Evolutionary conservation across 352 stramenopile species (phyloP).

Genomic region (Phytophthora fragariae): DNA sequence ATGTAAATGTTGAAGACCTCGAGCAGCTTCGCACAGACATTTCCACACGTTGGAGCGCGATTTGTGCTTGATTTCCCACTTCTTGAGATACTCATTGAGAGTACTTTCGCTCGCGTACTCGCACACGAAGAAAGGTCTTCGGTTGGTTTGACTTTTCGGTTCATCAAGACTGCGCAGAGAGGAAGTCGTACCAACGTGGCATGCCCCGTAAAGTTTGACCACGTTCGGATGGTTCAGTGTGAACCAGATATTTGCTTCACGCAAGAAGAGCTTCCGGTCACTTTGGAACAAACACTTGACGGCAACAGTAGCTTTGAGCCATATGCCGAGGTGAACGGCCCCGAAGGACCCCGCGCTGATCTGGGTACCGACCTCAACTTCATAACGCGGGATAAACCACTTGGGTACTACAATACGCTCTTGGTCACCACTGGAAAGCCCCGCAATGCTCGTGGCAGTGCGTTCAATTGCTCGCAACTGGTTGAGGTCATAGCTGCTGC

Average conservation of each 20-base stretch:
- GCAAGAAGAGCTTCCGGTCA: conserved; percentile 39
- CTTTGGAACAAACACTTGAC: conserved; percentile 47
- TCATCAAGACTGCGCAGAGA: conserved; percentile 24
- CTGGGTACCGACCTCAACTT: conserved; percentile 30
- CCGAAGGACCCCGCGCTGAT: conserved; percentile 41
- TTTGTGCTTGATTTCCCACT: conserved; percentile 17
- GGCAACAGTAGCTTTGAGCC: conserved; percentile 41
- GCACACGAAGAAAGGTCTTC: conserved; percentile 45
- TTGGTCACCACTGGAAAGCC: conserved; percentile 1
- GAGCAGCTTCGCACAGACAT: conserved; percentile 35
- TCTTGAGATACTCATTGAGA: conserved; percentile 36
- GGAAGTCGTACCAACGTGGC: conserved; percentile 37
- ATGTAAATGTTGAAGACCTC: conserved; percentile 40
- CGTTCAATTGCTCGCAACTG: conserved; percentile 28
- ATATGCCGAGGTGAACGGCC: conserved; percentile 37
- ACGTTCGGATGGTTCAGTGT: conserved; percentile 48
- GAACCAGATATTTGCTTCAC: conserved; percentile 48
- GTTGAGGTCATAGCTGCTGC: conserved; percentile 34
- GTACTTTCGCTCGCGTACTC: conserved; percentile 40
- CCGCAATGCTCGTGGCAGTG: conserved; percentile 15
- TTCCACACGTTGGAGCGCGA: conserved; percentile 27
- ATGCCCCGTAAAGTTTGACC: conserved; percentile 50
- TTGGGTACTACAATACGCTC: conserved; percentile 19
- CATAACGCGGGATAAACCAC: conserved; percentile 41
- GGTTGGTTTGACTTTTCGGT: conserved; percentile 15